These are phyloP conservation scores for Colletotrichum incanum DNA, from an alignment of 2,329 filamentous ascomycete species.

Conservation along the genomic window DNA sequence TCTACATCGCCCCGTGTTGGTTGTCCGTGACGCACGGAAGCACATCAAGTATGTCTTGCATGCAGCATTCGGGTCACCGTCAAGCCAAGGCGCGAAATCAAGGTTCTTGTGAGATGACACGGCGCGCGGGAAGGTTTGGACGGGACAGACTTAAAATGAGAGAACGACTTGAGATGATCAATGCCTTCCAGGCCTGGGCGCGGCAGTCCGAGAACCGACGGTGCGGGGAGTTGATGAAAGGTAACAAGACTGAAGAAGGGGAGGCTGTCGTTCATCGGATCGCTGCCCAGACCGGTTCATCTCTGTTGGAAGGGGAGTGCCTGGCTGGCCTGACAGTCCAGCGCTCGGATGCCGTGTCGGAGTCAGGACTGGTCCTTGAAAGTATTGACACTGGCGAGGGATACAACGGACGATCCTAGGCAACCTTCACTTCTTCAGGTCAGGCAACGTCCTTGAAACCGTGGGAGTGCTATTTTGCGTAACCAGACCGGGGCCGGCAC, in stretches of 20 bases:
- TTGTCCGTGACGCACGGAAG: background rate
- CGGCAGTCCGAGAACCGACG: conserved; percentile 17
- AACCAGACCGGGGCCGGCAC: background rate
- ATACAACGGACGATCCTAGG: conserved; percentile 10
- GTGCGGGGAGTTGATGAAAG: background rate
- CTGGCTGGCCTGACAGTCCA: background rate
- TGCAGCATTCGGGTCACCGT: background rate
- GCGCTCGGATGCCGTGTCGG: background rate
- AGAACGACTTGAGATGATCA: conserved; percentile 27
- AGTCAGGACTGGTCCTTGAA: background rate
- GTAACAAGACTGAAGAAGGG: background rate
- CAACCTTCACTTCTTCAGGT: background rate
- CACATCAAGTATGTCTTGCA: background rate
- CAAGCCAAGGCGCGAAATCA: conserved; percentile 1
- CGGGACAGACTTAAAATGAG: background rate
- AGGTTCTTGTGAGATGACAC: background rate
- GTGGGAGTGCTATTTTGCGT: background rate
- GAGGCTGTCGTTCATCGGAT: conserved; percentile 32
- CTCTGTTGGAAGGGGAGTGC: conserved; percentile 26
- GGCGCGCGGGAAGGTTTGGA: background rate
- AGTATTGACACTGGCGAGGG: conserved; percentile 14
- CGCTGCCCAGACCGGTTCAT: conserved; percentile 23
- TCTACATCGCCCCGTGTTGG: background rate
- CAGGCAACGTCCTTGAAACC: conserved; percentile 21
- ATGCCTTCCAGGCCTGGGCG: conserved; percentile 6